Evolutionary conservation across 2,329 filamentous ascomycete genomes (phyloP), one percentile per base, ranked within the genome.

Genomic region (Xylaria sp.): DNA sequence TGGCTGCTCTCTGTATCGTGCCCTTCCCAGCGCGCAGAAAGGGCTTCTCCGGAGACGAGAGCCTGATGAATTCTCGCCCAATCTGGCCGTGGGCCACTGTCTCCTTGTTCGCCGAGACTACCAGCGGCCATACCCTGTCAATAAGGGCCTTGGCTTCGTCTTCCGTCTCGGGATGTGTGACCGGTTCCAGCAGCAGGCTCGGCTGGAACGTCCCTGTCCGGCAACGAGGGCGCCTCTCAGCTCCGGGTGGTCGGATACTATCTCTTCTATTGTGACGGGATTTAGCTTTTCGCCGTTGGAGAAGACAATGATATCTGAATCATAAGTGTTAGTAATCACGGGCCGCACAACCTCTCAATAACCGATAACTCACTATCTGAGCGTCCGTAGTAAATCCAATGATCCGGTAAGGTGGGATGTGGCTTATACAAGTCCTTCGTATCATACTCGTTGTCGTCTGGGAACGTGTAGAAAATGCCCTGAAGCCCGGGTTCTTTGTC

Each of bases 281-380:
- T 85, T 84, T 6, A 84, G 67, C 69, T 84, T 84, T 71, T 83
- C 80, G 28, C 82, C 82, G 49, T 80, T 83, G 1, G 77, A 79
- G 37, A 85, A 78, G 14, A 84, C 81, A 15, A 84, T 79, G 46
- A 84, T 72, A 63, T 82, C 67, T 69, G 14, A 21, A 28, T 21
- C 19, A 12, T 12, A 3, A 40, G 43, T 4, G 11, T 63, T 45
- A 62, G 59, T 38, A 51, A 35, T n/a, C n/a, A n/a, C n/a, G n/a
- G n/a, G n/a, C n/a, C n/a, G n/a, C n/a, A n/a, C n/a, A n/a, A n/a
- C n/a, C n/a, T n/a, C n/a, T n/a, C n/a, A n/a, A n/a, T n/a, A 25
- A 28, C 9, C 11, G 33, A 21, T 25, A 2, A 63, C 67, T 69
- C 43, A 69, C 67, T 79, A 61, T 84, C 82, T 0, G 71, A 71